Conservation (phyloP, 163 green algal genomes). For the Scenedesmus sp. region DNA sequence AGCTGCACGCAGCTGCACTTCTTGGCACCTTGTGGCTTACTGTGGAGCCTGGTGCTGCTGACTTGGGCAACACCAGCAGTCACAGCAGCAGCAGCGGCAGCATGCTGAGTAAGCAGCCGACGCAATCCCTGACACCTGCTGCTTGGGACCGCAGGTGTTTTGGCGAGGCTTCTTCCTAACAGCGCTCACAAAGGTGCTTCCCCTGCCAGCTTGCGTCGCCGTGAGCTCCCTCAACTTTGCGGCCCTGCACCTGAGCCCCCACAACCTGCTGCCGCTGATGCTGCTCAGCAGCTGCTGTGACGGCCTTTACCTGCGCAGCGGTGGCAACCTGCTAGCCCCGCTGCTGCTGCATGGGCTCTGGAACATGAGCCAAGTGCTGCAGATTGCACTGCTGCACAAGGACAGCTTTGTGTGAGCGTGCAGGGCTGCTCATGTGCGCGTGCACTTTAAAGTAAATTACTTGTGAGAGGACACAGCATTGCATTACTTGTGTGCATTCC, state of each 20-base stretch:
- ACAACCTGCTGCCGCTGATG: conserved; percentile 59
- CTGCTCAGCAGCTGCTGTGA: conserved; percentile 56
- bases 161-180: conserved; percentile 71
- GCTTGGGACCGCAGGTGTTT: conserved; percentile 58
- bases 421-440: no score
- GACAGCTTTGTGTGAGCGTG: conserved; percentile 62
- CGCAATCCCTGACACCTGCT: background rate
- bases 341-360: conserved; percentile 66
- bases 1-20: no score
- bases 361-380: conserved; percentile 65
- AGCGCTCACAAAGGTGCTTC: conserved; percentile 63
- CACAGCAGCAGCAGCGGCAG: background rate
- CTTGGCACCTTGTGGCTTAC: no score
- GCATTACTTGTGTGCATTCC: no score
- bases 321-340: conserved; percentile 58
- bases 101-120: background rate
- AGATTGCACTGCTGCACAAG: conserved; percentile 57
- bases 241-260: conserved; percentile 59
- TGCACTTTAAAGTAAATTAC: no score
- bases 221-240: conserved; percentile 62
- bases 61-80: background rate
- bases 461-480: no score
- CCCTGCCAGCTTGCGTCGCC: conserved; percentile 57
- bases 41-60: no score
- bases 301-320: conserved; percentile 65